Conservation (phyloP, 306 rosid species). For the Cicer pinnatifidum region DNA sequence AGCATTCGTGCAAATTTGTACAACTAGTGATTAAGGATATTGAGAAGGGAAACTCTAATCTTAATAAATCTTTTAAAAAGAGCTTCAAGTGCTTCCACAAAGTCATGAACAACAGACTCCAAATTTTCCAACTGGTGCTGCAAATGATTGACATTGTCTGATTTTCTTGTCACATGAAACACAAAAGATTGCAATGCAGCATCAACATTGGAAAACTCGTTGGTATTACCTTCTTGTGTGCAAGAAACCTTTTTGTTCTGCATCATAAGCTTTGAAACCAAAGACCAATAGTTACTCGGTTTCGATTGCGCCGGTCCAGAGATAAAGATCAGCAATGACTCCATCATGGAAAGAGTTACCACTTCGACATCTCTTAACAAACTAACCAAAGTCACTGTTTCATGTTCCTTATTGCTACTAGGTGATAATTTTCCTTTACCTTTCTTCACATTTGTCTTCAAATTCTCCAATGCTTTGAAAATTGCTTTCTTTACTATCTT, state of each 20-base stretch:
- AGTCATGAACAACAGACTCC: slow-evolving; percentile 54
- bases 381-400: slow-evolving; percentile 39
- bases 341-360: slow-evolving; percentile 42
- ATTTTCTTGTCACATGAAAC: slow-evolving; percentile 43
- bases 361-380: slow-evolving; percentile 48
- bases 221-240: slow-evolving; percentile 46
- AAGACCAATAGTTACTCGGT: slow-evolving; percentile 47
- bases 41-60: slow-evolving; percentile 57
- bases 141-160: slow-evolving; percentile 43
- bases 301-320: slow-evolving; percentile 42
- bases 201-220: slow-evolving; percentile 58
- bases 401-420: slow-evolving; percentile 37
- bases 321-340: slow-evolving; percentile 45
- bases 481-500: slow-evolving; percentile 56
- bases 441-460: slow-evolving; percentile 43
- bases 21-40: slow-evolving; percentile 55
- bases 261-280: slow-evolving; percentile 51
- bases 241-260: slow-evolving; percentile 38
- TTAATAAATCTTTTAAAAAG: slow-evolving; percentile 53
- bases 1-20: not conserved
- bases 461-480: slow-evolving; percentile 49
- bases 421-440: slow-evolving; percentile 42
- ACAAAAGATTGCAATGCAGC: slow-evolving; percentile 55
- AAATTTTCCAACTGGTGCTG: slow-evolving; percentile 46
- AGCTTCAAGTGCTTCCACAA: slow-evolving; percentile 51